A percentile compares a stretch with the other conserved stretches of the same genome.
phyloP scores from a whole-genome alignment of 2,329 filamentous ascomycete species.

The Periconia sp. region DNA sequence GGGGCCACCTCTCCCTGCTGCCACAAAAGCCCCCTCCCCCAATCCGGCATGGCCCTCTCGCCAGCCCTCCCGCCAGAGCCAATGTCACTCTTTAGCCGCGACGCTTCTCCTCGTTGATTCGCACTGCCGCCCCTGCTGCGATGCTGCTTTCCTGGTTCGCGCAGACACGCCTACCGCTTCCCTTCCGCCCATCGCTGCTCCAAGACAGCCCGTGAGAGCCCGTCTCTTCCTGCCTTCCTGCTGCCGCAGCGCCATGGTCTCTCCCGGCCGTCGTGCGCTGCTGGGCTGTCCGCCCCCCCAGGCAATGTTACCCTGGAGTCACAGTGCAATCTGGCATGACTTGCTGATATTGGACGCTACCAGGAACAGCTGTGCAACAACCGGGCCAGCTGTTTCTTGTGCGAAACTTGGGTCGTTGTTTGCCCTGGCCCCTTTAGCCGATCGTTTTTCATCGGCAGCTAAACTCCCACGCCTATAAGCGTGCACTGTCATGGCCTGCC shows the following conservation, averaged over 20 bases:
- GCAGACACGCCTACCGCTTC: too few species aligned
- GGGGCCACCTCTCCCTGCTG: too few species aligned
- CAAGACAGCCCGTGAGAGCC: too few species aligned
- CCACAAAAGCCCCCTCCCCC: not conserved
- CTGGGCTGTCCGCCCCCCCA: too few species aligned
- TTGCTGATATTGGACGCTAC: conserved; percentile 1
- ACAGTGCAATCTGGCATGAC: conserved; percentile 6
- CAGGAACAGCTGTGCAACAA: not conserved
- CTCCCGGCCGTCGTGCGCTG: too few species aligned
- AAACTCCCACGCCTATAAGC: conserved; percentile 2
- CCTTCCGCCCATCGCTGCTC: too few species aligned
- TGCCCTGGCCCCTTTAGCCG: conserved; percentile 7
- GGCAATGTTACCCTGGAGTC: conserved; percentile 4
- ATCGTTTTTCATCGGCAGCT: conserved; percentile 3
- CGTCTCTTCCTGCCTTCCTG: too few species aligned
- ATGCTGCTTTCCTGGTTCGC: conserved; percentile 7
- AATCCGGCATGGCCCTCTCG: not conserved
- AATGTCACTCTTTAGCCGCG: conserved; percentile 1
- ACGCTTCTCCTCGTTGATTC: not conserved
- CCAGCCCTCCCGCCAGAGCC: not conserved
- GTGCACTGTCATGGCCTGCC: not conserved
- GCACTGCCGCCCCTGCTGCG: not conserved
- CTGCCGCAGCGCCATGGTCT: too few species aligned
- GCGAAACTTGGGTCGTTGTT: not conserved
- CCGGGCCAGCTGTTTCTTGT: not conserved